Evolutionary conservation across 2,329 filamentous ascomycete genomes (phyloP), one percentile per base, ranked within the genome.

Genomic region (Aspergillus spinulosporus): DNA sequence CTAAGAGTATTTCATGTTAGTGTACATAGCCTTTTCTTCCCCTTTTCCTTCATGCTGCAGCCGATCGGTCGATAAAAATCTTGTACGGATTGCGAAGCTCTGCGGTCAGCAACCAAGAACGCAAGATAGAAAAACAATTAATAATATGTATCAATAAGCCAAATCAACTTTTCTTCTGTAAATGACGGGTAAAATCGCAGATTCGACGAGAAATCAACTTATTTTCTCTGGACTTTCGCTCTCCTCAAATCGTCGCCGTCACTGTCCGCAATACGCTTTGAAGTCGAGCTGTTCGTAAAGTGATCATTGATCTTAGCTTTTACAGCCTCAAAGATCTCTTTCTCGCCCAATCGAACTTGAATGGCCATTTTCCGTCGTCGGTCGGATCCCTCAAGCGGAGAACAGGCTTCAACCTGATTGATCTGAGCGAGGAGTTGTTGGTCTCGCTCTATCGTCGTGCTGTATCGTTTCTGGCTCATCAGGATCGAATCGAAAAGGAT

Each of bases 271-370:
- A 63, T 58, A 42, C 73, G 66, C 57, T 76, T 76, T 29, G 66
- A 49, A 9, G 60, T 42, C 8, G 67, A 65, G 14, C 48, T 50
- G 6, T 44, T 39, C n/a, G 56, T 56, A 32, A 68, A 58, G 50
- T 66, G 61, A 5, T 64, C 56, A 49, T 68, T 62, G 34, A 78
- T 68, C 61, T 70, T 72, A 46, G 59, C 62, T 57, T 82, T 77
- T 1, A 85, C 78, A 65, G 84, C 79, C 54, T 78, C 73, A 26
- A 92, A 68, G 5, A 92, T 76, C 62, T 80, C 79, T 70, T 91
- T 91, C 73, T 93, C 89, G 11, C 89, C 89, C 2, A 86, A 73
- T 57, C 89, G 82, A 36, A 92, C 87, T 49, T 82, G 76, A 21
- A 86, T 66, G 0, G 89, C 89, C 85, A 89, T 88, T 43, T 73